Percentiles rank a stretch among this genome's conserved stretches.
Evolutionary conservation across 768 basidiomycete genomes (phyloP).

Genomic region (Suillus subalutaceus): DNA sequence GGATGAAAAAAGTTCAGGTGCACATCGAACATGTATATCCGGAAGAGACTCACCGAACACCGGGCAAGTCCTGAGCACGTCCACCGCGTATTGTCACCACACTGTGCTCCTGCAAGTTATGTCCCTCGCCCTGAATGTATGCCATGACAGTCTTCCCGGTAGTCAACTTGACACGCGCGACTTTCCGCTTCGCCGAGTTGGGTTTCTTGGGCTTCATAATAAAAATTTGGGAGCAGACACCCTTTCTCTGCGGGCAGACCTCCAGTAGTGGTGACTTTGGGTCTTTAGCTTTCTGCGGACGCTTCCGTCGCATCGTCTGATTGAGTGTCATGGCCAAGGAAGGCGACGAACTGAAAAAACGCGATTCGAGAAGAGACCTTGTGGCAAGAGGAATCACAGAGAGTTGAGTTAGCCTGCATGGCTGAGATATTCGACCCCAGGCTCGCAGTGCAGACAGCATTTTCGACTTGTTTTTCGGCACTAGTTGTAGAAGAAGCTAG

Average conservation of each 20-base stretch:
- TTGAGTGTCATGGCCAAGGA: constrained; percentile 73
- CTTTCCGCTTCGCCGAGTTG: constrained; percentile 97
- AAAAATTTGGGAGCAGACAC: constrained; percentile 82
- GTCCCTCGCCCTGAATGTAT: constrained; percentile 96
- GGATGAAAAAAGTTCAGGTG: background rate
- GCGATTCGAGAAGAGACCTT: constrained; percentile 31
- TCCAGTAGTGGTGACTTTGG: constrained; percentile 79
- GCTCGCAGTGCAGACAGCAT: constrained; percentile 33
- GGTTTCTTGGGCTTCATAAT: constrained; percentile 94
- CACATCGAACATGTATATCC: background rate
- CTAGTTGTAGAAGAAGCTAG: constrained; percentile 1
- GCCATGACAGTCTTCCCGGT: constrained; percentile 90
- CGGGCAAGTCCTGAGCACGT: constrained; percentile 95
- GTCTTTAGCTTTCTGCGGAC: constrained; percentile 47
- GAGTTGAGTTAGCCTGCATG: constrained; percentile 21
- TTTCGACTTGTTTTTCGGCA: constrained; percentile 1
- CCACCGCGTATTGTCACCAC: constrained; percentile 96
- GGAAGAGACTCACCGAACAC: constrained; percentile 75
- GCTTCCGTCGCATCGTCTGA: constrained; percentile 83
- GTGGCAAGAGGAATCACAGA: background rate
- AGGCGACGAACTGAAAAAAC: constrained; percentile 67
- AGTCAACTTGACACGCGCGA: constrained; percentile 89
- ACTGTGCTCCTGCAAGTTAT: constrained; percentile 96
- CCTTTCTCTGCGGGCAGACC: constrained; percentile 84
- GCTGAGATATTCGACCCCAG: constrained; percentile 18